phyloP scores from a whole-genome alignment of 352 stramenopile species.

The Pythium sp. region DNA sequence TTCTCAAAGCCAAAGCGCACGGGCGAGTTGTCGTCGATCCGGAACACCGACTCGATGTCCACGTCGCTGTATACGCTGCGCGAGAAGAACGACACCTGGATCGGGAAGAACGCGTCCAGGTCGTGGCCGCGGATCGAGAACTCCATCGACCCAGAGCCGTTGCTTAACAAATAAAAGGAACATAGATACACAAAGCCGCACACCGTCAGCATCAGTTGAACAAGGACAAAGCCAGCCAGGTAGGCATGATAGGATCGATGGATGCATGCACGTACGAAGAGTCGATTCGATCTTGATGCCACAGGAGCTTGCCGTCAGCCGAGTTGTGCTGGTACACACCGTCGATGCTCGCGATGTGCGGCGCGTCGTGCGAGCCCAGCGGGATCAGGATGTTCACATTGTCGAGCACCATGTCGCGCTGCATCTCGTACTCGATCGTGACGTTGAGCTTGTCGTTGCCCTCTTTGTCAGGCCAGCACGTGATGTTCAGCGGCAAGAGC shows the following conservation, averaged over 20 bases:
- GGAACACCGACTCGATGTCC: conserved; percentile 71
- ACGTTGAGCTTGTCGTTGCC: conserved; percentile 85
- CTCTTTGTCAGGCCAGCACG: conserved; percentile 87
- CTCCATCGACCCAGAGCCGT: conserved; percentile 78
- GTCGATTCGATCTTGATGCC: conserved; percentile 81
- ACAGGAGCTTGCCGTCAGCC: conserved; percentile 61
- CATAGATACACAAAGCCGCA: not conserved
- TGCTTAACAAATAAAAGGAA: conserved; percentile 32
- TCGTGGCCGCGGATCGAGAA: conserved; percentile 80
- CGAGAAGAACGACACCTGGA: conserved; percentile 88
- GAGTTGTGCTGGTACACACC: conserved; percentile 88
- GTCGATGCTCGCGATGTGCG: conserved; percentile 73
- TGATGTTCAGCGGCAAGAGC: conserved; percentile 85
- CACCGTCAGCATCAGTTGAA: not conserved
- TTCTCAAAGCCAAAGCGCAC: conserved; percentile 86
- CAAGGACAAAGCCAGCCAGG: not conserved
- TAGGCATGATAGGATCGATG: not conserved
- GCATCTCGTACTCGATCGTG: conserved; percentile 86
- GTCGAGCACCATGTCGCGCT: conserved; percentile 85
- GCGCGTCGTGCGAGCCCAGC: conserved; percentile 65
- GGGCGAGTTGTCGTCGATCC: conserved; percentile 66
- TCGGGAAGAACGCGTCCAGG: conserved; percentile 85
- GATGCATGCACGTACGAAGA: conserved; percentile 49
- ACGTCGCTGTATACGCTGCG: conserved; percentile 86
- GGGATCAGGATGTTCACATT: conserved; percentile 87